These are phyloP conservation scores for Schrenkiella parvula DNA, from an alignment of 345 rosid species.

Conservation along the genomic window DNA sequence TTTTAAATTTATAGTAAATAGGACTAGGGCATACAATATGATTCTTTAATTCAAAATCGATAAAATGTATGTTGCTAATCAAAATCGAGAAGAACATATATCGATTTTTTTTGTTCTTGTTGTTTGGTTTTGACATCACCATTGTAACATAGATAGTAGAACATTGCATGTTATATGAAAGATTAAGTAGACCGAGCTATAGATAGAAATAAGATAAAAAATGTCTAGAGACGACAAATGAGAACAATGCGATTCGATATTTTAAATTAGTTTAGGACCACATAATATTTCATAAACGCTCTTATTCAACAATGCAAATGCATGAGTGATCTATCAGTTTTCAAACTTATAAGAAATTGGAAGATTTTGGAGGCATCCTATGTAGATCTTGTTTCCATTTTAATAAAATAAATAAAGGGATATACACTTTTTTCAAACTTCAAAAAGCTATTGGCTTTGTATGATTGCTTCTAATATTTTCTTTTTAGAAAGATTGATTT, in stretches of 20 bases:
- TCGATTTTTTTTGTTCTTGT: neutral
- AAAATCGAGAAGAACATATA: neutral
- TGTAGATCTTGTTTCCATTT: slow-evolving; percentile 26
- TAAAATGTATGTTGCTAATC: neutral
- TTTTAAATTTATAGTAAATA: neutral
- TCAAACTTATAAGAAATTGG: slow-evolving; percentile 28
- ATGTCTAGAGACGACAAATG: slow-evolving; percentile 2
- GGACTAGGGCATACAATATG: neutral
- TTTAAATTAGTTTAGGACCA: slow-evolving; percentile 22
- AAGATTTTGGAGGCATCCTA: slow-evolving; percentile 34
- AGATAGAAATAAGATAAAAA: neutral
- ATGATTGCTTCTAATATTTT: slow-evolving; percentile 30
- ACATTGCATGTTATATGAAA: neutral
- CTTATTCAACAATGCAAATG: slow-evolving; percentile 21
- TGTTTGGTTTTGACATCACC: neutral
- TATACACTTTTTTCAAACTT: slow-evolving; percentile 24
- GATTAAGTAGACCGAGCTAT: slow-evolving; percentile 1
- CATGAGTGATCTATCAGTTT: slow-evolving; percentile 20
- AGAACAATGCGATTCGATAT: neutral
- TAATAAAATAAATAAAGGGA: neutral
- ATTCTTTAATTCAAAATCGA: neutral
- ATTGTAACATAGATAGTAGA: neutral
- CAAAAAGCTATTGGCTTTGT: slow-evolving; percentile 23
- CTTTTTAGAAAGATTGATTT: slow-evolving; percentile 22
- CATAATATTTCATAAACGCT: slow-evolving; percentile 13